Percentiles rank a stretch among this genome's conserved stretches.
Evolutionary conservation across 768 basidiomycete genomes (phyloP).

Genomic region (Trametes cinnabarina): DNA sequence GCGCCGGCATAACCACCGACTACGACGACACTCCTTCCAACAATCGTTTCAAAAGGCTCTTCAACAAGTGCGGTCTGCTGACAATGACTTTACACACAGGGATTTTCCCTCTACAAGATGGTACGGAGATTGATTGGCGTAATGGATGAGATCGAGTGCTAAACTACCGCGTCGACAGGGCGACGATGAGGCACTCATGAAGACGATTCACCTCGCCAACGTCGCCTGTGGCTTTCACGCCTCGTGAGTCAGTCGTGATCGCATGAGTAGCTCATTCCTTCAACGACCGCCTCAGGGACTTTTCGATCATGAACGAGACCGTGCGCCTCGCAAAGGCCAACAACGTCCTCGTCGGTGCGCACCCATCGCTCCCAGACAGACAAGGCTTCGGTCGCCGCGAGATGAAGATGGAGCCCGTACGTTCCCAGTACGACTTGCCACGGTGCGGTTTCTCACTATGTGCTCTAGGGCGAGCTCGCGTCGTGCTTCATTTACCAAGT

Average conservation of each 20-base stretch:
- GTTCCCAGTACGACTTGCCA: constrained; percentile 13
- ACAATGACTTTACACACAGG: constrained; percentile 14
- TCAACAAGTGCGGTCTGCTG: too few species aligned
- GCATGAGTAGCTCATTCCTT: not conserved
- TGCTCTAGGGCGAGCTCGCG: constrained; percentile 56
- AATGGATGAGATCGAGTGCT: not conserved
- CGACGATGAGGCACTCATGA: constrained; percentile 33
- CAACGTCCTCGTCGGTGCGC: constrained; percentile 61
- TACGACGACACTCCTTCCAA: too few species aligned
- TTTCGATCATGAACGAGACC: constrained; percentile 63
- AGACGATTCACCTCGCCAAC: constrained; percentile 38
- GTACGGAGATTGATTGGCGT: too few species aligned
- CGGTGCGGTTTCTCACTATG: too few species aligned
- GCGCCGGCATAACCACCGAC: too few species aligned
- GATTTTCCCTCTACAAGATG: constrained; percentile 31
- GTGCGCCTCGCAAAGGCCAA: constrained; percentile 55
- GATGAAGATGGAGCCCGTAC: constrained; percentile 58
- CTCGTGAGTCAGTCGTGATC: constrained; percentile 36
- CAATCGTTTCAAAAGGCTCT: too few species aligned
- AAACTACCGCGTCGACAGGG: constrained; percentile 23
- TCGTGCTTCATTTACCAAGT: constrained; percentile 65
- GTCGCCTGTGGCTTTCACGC: constrained; percentile 72
- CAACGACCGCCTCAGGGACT: constrained; percentile 44
- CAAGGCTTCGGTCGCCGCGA: constrained; percentile 68
- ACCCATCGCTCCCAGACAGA: constrained; percentile 60